A percentile compares a stretch with the other conserved stretches of the same genome.
Evolutionary conservation across 768 basidiomycete genomes (phyloP).

Genomic region (Pluteus cervinus): DNA sequence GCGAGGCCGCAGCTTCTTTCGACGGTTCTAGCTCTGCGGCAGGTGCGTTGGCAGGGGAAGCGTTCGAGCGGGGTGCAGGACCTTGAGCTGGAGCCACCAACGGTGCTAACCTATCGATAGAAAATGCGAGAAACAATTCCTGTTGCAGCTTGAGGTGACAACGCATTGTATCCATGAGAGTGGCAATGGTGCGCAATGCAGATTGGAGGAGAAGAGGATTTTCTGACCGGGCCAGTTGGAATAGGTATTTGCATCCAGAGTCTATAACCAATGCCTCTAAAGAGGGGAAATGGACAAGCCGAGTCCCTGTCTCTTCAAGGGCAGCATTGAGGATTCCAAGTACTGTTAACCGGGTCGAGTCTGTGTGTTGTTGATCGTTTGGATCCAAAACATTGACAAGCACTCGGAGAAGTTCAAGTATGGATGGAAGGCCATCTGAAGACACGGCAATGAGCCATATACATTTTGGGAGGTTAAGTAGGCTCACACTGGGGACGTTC

Average conservation of each 20-base stretch:
- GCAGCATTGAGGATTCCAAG: conserved; percentile 83
- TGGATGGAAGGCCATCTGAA: conserved; percentile 85
- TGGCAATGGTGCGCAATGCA: conserved; percentile 80
- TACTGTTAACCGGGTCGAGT: conserved; percentile 87
- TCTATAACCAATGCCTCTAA: conserved; percentile 76
- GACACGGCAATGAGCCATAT: conserved; percentile 6
- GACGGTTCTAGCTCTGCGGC: conserved; percentile 37
- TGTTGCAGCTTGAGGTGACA: conserved; percentile 87
- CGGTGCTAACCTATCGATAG: conserved; percentile 82
- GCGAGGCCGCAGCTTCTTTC: conserved; percentile 41
- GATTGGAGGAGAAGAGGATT: conserved; percentile 73
- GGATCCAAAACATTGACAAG: conserved; percentile 95
- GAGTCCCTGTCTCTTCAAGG: conserved; percentile 77
- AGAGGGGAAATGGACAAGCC: conserved; percentile 73
- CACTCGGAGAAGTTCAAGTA: conserved; percentile 88
- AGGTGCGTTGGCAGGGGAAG: conserved; percentile 30
- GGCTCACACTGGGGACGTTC: conserved; percentile 26
- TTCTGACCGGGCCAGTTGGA: conserved; percentile 93
- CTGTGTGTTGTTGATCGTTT: conserved; percentile 90
- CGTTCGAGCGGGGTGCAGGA: conserved; percentile 47
- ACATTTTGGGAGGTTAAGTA: neutral
- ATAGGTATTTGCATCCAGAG: conserved; percentile 91
- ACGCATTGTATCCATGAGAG: conserved; percentile 84
- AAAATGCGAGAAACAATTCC: conserved; percentile 92
- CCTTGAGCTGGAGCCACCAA: conserved; percentile 26